Conservation (phyloP, 2,329 filamentous ascomycete genomes). For the Colletotrichum lindemuthianum region DNA sequence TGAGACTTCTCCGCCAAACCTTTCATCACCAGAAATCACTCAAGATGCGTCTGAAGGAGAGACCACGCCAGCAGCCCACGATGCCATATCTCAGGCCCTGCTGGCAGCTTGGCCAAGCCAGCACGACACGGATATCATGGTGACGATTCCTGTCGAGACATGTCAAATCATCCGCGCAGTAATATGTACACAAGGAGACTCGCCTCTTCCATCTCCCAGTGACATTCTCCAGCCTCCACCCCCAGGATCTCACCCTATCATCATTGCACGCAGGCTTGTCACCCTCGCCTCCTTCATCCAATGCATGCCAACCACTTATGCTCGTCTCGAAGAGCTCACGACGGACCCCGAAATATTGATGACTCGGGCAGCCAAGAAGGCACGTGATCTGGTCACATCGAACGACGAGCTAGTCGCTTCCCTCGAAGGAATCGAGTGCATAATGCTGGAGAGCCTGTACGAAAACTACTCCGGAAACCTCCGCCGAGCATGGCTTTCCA, state of each 20-base stretch:
- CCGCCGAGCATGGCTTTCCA: conserved; percentile 55
- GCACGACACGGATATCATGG: background rate
- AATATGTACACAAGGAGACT: background rate
- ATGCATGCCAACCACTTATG: conserved; percentile 2
- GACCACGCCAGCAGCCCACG: background rate
- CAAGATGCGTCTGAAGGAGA: background rate
- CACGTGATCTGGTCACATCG: conserved; percentile 51
- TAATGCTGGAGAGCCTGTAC: conserved; percentile 60
- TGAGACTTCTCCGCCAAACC: background rate
- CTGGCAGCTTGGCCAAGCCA: conserved; percentile 15
- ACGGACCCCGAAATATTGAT: conserved; percentile 40
- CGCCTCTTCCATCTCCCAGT: background rate
- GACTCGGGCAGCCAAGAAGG: conserved; percentile 42
- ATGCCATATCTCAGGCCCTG: background rate
- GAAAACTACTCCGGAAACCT: conserved; percentile 58
- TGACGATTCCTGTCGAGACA: conserved; percentile 6
- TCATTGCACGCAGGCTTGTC: conserved; percentile 54
- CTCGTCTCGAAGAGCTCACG: conserved; percentile 31
- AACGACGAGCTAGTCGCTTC: conserved; percentile 57
- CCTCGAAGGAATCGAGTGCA: conserved; percentile 59
- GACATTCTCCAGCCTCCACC: conserved; percentile 9
- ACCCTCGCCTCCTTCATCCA: conserved; percentile 50
- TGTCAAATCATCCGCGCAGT: conserved; percentile 17
- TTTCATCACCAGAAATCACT: background rate
- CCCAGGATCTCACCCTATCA: conserved; percentile 42